Percentiles rank a stretch among this genome's conserved stretches.
phyloP scores from a whole-genome alignment of 306 rosid genomes.

The Astragalus glycyphyllos region DNA sequence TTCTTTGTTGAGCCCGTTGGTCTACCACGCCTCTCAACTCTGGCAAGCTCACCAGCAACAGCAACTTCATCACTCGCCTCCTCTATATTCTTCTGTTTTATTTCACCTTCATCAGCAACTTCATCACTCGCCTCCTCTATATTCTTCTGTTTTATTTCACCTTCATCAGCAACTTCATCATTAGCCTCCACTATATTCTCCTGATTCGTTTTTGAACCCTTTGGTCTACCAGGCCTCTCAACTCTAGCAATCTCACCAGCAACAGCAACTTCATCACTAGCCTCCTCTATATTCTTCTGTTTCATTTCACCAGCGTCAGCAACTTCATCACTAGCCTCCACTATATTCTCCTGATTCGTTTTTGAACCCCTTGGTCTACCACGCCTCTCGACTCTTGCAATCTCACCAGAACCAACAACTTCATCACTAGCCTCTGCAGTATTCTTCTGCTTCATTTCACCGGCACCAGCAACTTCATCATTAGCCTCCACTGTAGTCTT shows the following conservation, averaged over 20 bases:
- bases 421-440: constrained; percentile 21
- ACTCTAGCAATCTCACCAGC: neutral
- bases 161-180: constrained; percentile 28
- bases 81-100: too few species aligned
- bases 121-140: constrained; percentile 17
- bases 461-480: constrained; percentile 31
- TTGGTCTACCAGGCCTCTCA: constrained; percentile 38
- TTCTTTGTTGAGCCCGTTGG: too few species aligned
- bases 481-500: constrained; percentile 6
- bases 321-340: constrained; percentile 37
- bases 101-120: constrained; percentile 19
- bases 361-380: constrained; percentile 52
- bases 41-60: too few species aligned
- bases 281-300: neutral
- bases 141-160: neutral
- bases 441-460: neutral
- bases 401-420: constrained; percentile 19
- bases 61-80: too few species aligned
- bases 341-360: constrained; percentile 21
- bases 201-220: constrained; percentile 39
- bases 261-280: constrained; percentile 34
- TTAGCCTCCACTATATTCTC: constrained; percentile 6
- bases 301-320: neutral
- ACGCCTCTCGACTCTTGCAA: constrained; percentile 10
- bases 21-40: too few species aligned